A percentile compares a stretch with the other conserved stretches of the same genome.
These are phyloP conservation scores for Termitomyces sp. DNA, from an alignment of 768 basidiomycete species.

Conservation along the genomic window DNA sequence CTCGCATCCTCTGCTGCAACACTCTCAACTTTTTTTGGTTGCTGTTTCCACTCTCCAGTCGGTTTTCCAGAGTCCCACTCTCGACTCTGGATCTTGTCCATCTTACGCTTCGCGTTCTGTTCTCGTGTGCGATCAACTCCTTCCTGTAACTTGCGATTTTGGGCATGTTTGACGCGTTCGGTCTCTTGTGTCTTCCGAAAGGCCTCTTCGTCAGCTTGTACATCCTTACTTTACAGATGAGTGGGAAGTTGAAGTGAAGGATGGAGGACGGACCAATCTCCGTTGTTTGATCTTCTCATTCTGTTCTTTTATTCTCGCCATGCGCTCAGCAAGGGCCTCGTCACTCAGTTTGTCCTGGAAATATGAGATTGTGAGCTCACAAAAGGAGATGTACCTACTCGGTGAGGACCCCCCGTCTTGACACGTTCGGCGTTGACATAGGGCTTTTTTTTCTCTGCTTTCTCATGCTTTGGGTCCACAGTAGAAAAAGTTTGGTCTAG, in stretches of 20 bases:
- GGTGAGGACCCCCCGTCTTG: conserved; percentile 72
- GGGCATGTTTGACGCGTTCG: conserved; percentile 53
- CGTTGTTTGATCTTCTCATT: conserved; percentile 66
- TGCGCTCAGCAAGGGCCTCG: conserved; percentile 53
- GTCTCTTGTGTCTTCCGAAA: conserved; percentile 65
- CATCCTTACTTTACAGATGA: conserved; percentile 37
- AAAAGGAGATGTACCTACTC: conserved; percentile 36
- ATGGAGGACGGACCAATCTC: conserved; percentile 33
- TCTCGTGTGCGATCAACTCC: conserved; percentile 65
- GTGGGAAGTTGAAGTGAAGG: background rate
- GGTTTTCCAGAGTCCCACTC: conserved; percentile 85
- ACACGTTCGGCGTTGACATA: conserved; percentile 83
- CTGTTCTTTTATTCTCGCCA: conserved; percentile 56
- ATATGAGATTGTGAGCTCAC: conserved; percentile 5
- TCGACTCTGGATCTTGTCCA: conserved; percentile 72
- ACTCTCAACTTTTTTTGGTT: conserved; percentile 12
- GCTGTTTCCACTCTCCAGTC: conserved; percentile 23
- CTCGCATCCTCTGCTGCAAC: conserved; percentile 6
- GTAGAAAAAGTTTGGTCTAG: conserved; percentile 8
- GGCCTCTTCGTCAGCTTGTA: conserved; percentile 76
- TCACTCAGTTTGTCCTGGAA: conserved; percentile 34
- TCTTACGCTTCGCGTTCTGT: conserved; percentile 73
- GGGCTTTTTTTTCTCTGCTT: conserved; percentile 59
- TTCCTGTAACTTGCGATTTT: conserved; percentile 62
- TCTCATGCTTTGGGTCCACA: conserved; percentile 30